Evolutionary conservation across 2,329 filamentous ascomycete species (phyloP).

Genomic region (Ophiostoma perfectum): DNA sequence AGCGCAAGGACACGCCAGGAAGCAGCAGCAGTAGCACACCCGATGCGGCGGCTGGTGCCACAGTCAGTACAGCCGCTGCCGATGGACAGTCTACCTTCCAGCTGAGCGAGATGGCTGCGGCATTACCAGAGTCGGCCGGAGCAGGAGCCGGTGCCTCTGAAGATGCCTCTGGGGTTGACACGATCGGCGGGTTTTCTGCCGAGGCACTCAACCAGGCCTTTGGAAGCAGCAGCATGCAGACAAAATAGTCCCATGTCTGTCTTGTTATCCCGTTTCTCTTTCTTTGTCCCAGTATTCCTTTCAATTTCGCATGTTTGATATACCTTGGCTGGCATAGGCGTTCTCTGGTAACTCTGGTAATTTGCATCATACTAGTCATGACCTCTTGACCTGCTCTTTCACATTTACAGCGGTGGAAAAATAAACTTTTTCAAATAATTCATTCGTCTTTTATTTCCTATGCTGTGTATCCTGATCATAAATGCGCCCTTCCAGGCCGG

Average conservation of each 20-base stretch:
- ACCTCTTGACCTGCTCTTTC: too few relatives aligned
- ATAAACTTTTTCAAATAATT: not conserved
- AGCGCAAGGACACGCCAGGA: slow-evolving; percentile 42
- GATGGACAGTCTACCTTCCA: slow-evolving; percentile 17
- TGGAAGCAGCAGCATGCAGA: slow-evolving; percentile 16
- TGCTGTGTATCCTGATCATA: not conserved
- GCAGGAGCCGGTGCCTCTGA: not conserved
- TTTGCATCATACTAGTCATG: not conserved
- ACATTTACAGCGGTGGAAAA: too few relatives aligned
- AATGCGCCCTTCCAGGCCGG: not conserved
- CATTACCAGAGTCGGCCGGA: slow-evolving; percentile 12
- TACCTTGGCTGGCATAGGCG: not conserved
- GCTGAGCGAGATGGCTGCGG: slow-evolving; percentile 26
- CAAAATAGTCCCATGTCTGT: not conserved
- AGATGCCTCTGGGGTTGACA: not conserved
- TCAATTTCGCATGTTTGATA: not conserved
- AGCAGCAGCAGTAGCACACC: slow-evolving; percentile 24
- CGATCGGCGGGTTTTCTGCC: slow-evolving; percentile 16
- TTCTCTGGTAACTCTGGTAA: not conserved
- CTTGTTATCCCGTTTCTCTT: not conserved
- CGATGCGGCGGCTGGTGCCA: too few relatives aligned
- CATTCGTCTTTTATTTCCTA: not conserved
- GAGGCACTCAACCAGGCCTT: slow-evolving; percentile 25
- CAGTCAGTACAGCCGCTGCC: not conserved
- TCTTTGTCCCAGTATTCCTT: not conserved